phyloP scores from a whole-genome alignment of 2,329 filamentous ascomycete species.

The Aspergillus neoniger region DNA sequence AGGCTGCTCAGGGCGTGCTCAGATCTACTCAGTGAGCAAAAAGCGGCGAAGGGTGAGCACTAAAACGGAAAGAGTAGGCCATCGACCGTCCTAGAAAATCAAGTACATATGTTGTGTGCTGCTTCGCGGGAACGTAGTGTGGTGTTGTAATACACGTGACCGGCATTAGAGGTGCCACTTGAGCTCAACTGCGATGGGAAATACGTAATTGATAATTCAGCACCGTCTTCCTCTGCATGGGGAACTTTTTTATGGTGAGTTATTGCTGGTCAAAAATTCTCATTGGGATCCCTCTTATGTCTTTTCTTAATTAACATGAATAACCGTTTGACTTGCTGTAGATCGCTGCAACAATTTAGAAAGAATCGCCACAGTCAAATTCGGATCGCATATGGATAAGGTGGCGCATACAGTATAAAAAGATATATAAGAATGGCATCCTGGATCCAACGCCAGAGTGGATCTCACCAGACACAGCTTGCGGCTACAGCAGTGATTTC shows the following conservation, averaged over 20 bases:
- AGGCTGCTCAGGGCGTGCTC: too few species aligned
- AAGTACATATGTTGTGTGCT: too few species aligned
- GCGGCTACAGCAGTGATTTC: constrained; percentile 47
- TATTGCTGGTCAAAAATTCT: too few species aligned
- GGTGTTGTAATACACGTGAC: too few species aligned
- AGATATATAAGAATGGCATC: constrained; percentile 37
- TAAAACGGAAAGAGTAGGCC: too few species aligned
- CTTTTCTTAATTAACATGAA: too few species aligned
- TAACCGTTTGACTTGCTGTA: background rate
- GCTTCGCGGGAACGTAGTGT: too few species aligned
- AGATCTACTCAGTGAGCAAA: too few species aligned
- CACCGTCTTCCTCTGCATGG: background rate
- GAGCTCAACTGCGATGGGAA: background rate
- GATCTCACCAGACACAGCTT: constrained; percentile 46
- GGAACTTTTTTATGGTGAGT: too few species aligned
- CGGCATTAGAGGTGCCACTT: background rate
- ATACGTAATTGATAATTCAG: background rate
- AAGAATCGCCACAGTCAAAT: background rate
- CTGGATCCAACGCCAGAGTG: constrained; percentile 47
- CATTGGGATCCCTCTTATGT: too few species aligned
- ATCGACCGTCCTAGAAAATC: too few species aligned
- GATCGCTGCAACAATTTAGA: background rate
- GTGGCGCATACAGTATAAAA: background rate
- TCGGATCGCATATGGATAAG: constrained; percentile 17
- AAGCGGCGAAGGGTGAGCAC: too few species aligned